Evolutionary conservation across 2,329 filamentous ascomycete species (phyloP).

Genomic region (Trichoderma hamatum): DNA sequence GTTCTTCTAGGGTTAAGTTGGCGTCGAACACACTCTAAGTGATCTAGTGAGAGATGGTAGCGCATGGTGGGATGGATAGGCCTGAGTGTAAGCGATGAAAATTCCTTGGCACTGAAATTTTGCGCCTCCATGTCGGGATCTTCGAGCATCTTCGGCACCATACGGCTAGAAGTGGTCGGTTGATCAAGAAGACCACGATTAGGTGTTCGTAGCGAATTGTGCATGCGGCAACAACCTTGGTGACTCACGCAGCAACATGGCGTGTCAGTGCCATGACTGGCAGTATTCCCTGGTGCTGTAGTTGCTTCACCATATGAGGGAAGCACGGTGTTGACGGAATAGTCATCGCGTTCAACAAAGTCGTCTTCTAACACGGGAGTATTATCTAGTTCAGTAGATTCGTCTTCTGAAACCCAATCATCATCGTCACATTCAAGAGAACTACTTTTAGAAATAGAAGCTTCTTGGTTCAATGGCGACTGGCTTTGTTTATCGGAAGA

Average conservation of each 20-base stretch:
- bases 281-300: background rate
- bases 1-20: background rate
- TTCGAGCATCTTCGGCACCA: background rate
- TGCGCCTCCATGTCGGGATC: too few relatives aligned
- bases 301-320: background rate
- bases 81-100: background rate
- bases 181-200: background rate
- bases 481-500: too few relatives aligned
- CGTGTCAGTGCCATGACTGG: background rate
- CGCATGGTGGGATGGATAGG: constrained; percentile 12
- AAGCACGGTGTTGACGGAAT: background rate
- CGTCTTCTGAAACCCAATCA: background rate
- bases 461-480: too few relatives aligned
- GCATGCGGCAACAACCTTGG: constrained; percentile 21
- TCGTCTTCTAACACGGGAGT: background rate
- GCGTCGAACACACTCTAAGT: background rate
- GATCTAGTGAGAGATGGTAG: background rate
- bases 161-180: background rate
- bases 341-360: background rate
- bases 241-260: background rate
- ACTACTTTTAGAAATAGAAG: background rate
- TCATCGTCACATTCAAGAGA: too few relatives aligned
- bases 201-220: background rate
- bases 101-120: background rate
- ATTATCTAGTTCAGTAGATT: background rate